Evolutionary conservation across 306 rosid genomes (phyloP), one percentile per base, ranked within the genome.

Genomic region (Alnus glutinosa): DNA sequence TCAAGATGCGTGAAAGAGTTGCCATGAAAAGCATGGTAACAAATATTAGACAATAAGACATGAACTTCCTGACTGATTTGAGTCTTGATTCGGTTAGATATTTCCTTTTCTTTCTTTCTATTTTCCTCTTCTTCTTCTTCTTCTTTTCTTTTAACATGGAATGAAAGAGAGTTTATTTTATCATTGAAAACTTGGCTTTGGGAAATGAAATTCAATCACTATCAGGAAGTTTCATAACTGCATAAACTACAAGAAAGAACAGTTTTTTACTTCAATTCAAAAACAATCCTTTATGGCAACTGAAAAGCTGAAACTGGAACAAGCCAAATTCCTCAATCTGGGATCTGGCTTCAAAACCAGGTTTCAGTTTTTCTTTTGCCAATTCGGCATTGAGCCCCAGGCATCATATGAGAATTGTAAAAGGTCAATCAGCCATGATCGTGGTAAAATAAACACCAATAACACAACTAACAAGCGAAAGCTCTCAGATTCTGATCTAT

Each of bases 311-410:
- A 4, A 18, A 15, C 30, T 9, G 48, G 28, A 67, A 67, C 15
- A 7, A 14, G 71, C 28, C 6, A 3, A 42, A 67, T 67, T 39
- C 32, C 32, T 67, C 30, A 7, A 39, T 39, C 48, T 39, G 23
- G 12, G 28, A 16, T 67, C 71, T 16, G 15, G 12, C 10, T 39
- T 39, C 30, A 2, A 15, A 39, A 39, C 39, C 50, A 16, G 71
- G 50, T 39, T 67, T 36, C 13, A 37, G 2, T 37, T 46, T 63
- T 19, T 68, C 49, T 74, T 71, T 47, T 37, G 18, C 49, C 62
- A 70, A 70, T 81, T 74, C 76, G 39, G 28, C 64, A 75, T 54
- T 76, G 75, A 72, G 42, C 28, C 28, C 51, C 68, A 32, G 9
- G 66, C 28, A 55, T 50, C 74, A 77, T 70, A 77, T 80, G 9